Conservation (phyloP, 768 basidiomycete species). For the Lepiota subincarnata region DNA sequence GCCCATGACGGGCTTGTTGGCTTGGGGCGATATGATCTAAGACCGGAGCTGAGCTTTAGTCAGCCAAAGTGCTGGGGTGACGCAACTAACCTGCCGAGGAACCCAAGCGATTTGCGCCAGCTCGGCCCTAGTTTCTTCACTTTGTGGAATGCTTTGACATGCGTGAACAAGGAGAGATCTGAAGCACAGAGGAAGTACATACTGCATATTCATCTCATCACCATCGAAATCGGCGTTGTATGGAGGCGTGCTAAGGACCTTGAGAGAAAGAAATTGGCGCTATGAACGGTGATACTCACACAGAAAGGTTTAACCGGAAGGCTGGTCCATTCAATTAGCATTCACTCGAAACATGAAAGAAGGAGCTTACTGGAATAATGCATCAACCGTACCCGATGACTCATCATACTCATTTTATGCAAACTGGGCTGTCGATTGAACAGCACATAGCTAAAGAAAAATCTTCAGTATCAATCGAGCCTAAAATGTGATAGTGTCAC, state of each 20-base stretch:
- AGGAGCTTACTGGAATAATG: conserved; percentile 84
- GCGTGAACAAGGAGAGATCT: conserved; percentile 6
- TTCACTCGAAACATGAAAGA: background rate
- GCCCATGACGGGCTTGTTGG: conserved; percentile 99
- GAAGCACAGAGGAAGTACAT: conserved; percentile 33
- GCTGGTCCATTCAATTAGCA: conserved; percentile 41
- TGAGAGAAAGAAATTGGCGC: conserved; percentile 24
- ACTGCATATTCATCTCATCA: conserved; percentile 99
- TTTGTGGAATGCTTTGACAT: conserved; percentile 80
- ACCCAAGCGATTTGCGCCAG: conserved; percentile 99
- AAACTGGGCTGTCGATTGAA: conserved; percentile 98
- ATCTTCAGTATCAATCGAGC: conserved; percentile 3
- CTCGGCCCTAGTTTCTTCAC: conserved; percentile 97
- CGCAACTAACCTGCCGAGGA: conserved; percentile 72
- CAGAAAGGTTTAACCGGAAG: conserved; percentile 96
- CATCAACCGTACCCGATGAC: conserved; percentile 95
- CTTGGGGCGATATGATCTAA: conserved; percentile 98
- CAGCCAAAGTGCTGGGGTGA: background rate
- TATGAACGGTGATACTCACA: conserved; percentile 52
- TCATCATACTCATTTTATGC: conserved; percentile 99
- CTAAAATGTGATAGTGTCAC: conserved; percentile 29
- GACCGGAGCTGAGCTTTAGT: conserved; percentile 1
- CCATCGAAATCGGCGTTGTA: conserved; percentile 99
- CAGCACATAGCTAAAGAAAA: conserved; percentile 63
- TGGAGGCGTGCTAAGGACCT: conserved; percentile 70